Evolutionary conservation across 768 basidiomycete species (phyloP).

Genomic region (Suillus subluteus): DNA sequence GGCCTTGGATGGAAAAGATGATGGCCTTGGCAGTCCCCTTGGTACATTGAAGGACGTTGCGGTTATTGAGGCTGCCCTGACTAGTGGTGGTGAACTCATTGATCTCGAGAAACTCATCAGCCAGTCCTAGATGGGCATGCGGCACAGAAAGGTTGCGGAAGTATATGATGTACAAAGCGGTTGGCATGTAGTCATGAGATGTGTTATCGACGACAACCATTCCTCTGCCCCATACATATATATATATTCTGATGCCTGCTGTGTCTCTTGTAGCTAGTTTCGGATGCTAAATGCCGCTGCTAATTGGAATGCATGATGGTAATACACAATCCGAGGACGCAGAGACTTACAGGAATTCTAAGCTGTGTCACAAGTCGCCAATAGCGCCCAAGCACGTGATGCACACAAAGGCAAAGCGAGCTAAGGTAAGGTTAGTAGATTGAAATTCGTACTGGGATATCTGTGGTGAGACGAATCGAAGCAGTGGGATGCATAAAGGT

Average conservation of each 20-base stretch:
- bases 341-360: not conserved
- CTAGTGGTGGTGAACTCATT: constrained; percentile 61
- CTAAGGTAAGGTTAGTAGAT: not conserved
- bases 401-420: not conserved
- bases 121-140: not conserved
- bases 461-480: not conserved
- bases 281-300: not conserved
- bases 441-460: not conserved
- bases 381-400: not conserved
- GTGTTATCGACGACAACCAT: not conserved
- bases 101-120: constrained; percentile 49
- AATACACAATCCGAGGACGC: not conserved
- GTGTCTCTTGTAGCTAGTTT: not conserved
- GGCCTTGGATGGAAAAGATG: constrained; percentile 48
- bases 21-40: constrained; percentile 61
- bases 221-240: not conserved
- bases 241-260: not conserved
- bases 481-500: not conserved
- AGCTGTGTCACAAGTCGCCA: not conserved
- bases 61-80: constrained; percentile 77
- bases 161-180: not conserved
- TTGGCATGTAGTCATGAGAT: not conserved
- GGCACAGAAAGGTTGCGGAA: not conserved
- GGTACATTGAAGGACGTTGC: constrained; percentile 76
- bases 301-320: not conserved